Conservation (phyloP, 1,284 basidiomycete genomes). For the Fomitopsis betulina region DNA sequence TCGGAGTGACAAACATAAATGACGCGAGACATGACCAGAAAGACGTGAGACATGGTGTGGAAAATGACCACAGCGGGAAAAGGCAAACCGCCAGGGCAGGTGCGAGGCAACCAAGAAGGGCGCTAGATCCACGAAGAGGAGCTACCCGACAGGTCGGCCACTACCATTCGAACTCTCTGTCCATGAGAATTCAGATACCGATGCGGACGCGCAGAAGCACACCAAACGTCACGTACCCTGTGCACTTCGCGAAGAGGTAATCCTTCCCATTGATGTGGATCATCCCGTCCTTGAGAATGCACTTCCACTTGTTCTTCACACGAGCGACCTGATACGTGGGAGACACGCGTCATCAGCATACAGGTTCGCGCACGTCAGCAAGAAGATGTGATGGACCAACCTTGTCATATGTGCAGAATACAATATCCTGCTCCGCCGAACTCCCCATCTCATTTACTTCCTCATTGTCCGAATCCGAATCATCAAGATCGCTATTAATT, state of each 20-base stretch:
- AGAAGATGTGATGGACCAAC: slow-evolving; percentile 38
- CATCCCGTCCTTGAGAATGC: slow-evolving; percentile 98
- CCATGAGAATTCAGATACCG: neutral
- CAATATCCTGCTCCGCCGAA: slow-evolving; percentile 81
- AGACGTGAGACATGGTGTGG: neutral
- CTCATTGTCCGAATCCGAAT: slow-evolving; percentile 81
- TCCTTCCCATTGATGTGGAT: slow-evolving; percentile 96
- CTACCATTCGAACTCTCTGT: slow-evolving; percentile 25
- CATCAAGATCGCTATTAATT: slow-evolving; percentile 95
- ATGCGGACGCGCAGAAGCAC: neutral
- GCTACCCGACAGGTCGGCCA: neutral
- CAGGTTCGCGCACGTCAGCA: neutral
- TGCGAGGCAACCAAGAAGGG: neutral
- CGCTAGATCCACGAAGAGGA: neutral
- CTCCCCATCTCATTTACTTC: slow-evolving; percentile 71
- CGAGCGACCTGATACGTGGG: slow-evolving; percentile 71
- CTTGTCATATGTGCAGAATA: slow-evolving; percentile 99
- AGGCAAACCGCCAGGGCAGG: neutral
- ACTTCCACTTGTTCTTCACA: slow-evolving; percentile 99
- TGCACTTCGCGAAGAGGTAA: slow-evolving; percentile 97
- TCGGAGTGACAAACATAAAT: neutral
- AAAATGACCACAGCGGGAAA: neutral
- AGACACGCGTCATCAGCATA: neutral
- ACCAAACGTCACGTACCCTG: slow-evolving; percentile 48
- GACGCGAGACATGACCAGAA: neutral